Evolutionary conservation across 2,329 filamentous ascomycete genomes (phyloP).

Genomic region (Pseudogymnoascus sp.): DNA sequence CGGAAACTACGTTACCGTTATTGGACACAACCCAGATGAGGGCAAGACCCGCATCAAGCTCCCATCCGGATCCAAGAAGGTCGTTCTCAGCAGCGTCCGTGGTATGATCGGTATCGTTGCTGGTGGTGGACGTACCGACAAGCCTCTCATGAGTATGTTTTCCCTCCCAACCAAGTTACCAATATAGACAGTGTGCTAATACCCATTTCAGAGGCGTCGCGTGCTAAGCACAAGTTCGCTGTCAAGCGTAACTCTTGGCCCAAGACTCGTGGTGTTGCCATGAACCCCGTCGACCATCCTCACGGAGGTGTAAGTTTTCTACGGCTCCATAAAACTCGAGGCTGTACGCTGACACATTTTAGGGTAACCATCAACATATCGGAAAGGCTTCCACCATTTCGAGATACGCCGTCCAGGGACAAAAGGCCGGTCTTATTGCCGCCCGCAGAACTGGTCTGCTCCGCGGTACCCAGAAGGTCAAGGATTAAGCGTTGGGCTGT

Average conservation of each 20-base stretch:
- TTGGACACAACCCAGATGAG: constrained; percentile 97
- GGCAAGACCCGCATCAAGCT: constrained; percentile 99
- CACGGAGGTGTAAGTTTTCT: constrained; percentile 70
- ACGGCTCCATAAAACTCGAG: constrained; percentile 16
- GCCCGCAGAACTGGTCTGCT: constrained; percentile 99
- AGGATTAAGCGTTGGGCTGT: constrained; percentile 59
- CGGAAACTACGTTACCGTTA: constrained; percentile 97
- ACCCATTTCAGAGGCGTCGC: constrained; percentile 72
- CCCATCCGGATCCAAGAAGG: constrained; percentile 97
- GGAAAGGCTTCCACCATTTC: constrained; percentile 99
- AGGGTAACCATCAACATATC: constrained; percentile 99
- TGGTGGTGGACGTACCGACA: constrained; percentile 98
- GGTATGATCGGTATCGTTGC: constrained; percentile 99
- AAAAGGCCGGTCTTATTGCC: constrained; percentile 99
- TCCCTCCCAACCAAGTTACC: constrained; percentile 16
- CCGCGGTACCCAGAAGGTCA: constrained; percentile 99
- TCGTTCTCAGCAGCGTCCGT: constrained; percentile 82
- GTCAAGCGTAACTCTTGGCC: constrained; percentile 99
- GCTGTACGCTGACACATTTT: constrained; percentile 97
- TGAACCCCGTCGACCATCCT: constrained; percentile 99
- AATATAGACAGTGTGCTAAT: constrained; percentile 33
- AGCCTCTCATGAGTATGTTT: constrained; percentile 83
- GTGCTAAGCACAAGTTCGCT: constrained; percentile 99
- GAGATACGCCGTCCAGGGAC: constrained; percentile 93
- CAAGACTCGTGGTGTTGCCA: constrained; percentile 99